These are phyloP conservation scores for Acanthochlamys bracteata DNA, from an alignment of 106 monocot genomes.

Conservation along the genomic window DNA sequence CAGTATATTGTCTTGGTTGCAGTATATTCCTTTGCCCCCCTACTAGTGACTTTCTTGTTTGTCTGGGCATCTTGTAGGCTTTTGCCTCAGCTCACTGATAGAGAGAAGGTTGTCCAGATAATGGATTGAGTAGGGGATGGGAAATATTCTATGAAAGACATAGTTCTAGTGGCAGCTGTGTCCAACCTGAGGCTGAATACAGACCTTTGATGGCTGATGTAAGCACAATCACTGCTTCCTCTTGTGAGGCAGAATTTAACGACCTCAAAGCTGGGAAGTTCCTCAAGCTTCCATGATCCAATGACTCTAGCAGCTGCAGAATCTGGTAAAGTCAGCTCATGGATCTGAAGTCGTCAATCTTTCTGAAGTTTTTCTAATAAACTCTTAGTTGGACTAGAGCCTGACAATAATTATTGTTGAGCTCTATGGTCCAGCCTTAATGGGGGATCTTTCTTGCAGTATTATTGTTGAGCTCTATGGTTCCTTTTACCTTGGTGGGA, in stretches of 20 bases:
- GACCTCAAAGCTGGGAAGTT: conserved; percentile 33
- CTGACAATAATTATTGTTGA: too few species aligned
- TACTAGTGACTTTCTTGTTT: conserved; percentile 5
- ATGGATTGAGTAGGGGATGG: conserved; percentile 91
- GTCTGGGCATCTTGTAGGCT: conserved; percentile 31
- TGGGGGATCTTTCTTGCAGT: too few species aligned
- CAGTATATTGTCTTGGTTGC: too few species aligned
- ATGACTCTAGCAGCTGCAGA: conserved; percentile 15
- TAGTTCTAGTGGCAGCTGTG: conserved; percentile 93
- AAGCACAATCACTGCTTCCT: conserved; percentile 86
- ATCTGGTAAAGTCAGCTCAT: conserved; percentile 10
- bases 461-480: too few species aligned
- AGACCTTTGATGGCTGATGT: conserved; percentile 98
- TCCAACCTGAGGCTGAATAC: conserved; percentile 94
- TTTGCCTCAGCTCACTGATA: conserved; percentile 73
- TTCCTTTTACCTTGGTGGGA: too few species aligned
- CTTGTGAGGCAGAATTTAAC: conserved; percentile 59
- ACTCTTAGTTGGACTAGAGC: not conserved
- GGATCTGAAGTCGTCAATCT: not conserved
- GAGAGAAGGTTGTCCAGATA: conserved; percentile 77
- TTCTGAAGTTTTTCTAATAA: too few species aligned
- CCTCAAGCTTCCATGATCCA: conserved; percentile 29
- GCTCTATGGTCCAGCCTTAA: too few species aligned
- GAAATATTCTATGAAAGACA: conserved; percentile 81
- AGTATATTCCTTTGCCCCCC: too few species aligned